Percentiles rank a stretch among this genome's conserved stretches.
phyloP scores from a whole-genome alignment of 768 basidiomycete genomes.

The Suillus subalutaceus region DNA sequence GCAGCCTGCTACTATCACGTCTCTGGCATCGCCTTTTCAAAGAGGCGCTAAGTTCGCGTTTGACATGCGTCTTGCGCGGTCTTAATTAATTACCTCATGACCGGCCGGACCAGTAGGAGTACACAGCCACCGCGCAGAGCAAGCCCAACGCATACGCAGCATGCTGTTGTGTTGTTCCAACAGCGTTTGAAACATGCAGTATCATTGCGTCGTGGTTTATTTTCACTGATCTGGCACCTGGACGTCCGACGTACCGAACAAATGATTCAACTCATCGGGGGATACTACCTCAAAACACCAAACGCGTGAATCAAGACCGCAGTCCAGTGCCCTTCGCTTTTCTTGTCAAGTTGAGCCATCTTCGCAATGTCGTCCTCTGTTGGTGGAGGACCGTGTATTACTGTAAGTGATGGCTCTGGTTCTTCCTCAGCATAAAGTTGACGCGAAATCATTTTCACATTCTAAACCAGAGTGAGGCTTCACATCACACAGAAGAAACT shows the following conservation, averaged over 20 bases:
- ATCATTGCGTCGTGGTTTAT: not conserved
- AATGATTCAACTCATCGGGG: not conserved
- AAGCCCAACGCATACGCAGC: not conserved
- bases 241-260: not conserved
- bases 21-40: not conserved
- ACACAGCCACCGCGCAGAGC: not conserved
- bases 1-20: not conserved
- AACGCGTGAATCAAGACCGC: not conserved
- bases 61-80: too few relatives aligned
- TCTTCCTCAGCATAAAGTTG: not conserved
- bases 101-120: too few relatives aligned
- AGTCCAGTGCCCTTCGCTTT: not conserved
- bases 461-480: not conserved
- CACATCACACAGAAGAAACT: not conserved
- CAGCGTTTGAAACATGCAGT: not conserved
- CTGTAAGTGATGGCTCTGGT: not conserved
- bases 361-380: not conserved
- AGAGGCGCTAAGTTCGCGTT: too few relatives aligned
- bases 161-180: not conserved
- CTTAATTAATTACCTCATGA: too few relatives aligned
- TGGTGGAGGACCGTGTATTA: too few relatives aligned
- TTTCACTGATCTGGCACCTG: not conserved
- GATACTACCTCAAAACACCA: not conserved
- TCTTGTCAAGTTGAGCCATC: not conserved
- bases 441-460: not conserved